These are phyloP conservation scores for Ilex aquifolium DNA, from an alignment of 257 asterid species.

Conservation along the genomic window DNA sequence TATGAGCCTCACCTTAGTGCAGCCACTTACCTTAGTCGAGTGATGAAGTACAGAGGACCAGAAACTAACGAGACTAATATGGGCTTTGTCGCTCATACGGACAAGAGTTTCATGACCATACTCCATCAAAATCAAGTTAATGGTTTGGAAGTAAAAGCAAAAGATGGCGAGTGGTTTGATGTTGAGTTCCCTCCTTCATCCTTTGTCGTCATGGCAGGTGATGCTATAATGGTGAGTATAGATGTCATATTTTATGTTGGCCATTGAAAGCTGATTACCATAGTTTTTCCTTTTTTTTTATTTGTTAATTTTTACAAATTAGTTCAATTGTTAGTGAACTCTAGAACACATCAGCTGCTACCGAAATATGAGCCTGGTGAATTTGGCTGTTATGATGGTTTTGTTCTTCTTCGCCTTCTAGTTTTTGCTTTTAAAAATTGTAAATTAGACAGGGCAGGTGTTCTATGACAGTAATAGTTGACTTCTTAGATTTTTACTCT, in stretches of 20 bases:
- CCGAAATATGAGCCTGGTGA: too few species aligned
- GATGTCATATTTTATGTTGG: background rate
- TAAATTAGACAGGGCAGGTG: too few species aligned
- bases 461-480: too few species aligned
- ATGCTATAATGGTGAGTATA: slow-evolving; percentile 54
- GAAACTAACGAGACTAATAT: slow-evolving; percentile 28
- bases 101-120: slow-evolving; percentile 71
- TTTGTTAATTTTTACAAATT: too few species aligned
- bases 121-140: slow-evolving; percentile 56
- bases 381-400: too few species aligned
- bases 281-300: too few species aligned
- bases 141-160: slow-evolving; percentile 59
- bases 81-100: slow-evolving; percentile 69
- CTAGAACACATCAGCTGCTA: too few species aligned
- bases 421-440: too few species aligned
- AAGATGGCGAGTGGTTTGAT: slow-evolving; percentile 59
- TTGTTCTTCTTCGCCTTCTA: too few species aligned
- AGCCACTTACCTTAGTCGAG: slow-evolving; percentile 44
- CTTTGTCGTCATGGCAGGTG: slow-evolving; percentile 77
- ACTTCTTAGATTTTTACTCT: too few species aligned
- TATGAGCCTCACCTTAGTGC: slow-evolving; percentile 30
- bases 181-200: slow-evolving; percentile 52
- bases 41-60: slow-evolving; percentile 57
- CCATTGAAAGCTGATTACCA: background rate
- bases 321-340: too few species aligned